Base-by-base conservation (phyloP, 495 filamentous ascomycete species). In the Penicillium manginii region DNA sequence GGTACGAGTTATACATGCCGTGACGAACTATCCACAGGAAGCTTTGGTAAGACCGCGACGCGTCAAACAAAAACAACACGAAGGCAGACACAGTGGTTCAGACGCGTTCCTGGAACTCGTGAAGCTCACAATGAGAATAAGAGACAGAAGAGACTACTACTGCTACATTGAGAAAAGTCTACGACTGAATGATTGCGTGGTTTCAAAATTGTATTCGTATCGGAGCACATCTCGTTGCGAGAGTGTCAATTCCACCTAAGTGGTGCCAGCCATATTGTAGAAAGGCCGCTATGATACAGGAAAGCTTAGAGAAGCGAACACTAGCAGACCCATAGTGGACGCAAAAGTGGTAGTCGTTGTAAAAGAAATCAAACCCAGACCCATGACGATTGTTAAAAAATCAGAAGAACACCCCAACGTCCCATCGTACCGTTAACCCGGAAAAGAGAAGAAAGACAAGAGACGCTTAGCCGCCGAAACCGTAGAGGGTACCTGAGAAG, bases 381-480 rank as follows among this genome's bases (percentile, higher is more conserved):
- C 77, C 77, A 80, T 80, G 73, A 75, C 66, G 62, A 62, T 71
- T 70, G 69, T 68, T 75, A 71, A 71, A 74, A 75, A 71, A 73
- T 71, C 70, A 76, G 64, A 78, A 70, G 26, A 80, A 80, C 77
- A 80, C 77, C 77, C 72, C 75, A 78, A 80, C 77, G 77, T 77
- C 77, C 77, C 75, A 68, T 78, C 75, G 74, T 80, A 78, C 77
- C 77, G 66, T 76, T 54, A 72, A 72, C 70, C 73, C 72, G 71
- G 71, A 75, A 74, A 78, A 71, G 64, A 70, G 63, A 64, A 64
- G 55, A 67, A 65, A 55, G 54, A 65, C 69, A 70, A 67, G 31
- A 69, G 54, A 57, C 65, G 74, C 74, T 88, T 93, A 98, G 86
- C 93, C 93, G 89, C 93, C 93, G 87, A 98, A 98, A 86, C 93